Conservation (phyloP, 2,329 filamentous ascomycete species). For the Verticillium tricorpus region DNA sequence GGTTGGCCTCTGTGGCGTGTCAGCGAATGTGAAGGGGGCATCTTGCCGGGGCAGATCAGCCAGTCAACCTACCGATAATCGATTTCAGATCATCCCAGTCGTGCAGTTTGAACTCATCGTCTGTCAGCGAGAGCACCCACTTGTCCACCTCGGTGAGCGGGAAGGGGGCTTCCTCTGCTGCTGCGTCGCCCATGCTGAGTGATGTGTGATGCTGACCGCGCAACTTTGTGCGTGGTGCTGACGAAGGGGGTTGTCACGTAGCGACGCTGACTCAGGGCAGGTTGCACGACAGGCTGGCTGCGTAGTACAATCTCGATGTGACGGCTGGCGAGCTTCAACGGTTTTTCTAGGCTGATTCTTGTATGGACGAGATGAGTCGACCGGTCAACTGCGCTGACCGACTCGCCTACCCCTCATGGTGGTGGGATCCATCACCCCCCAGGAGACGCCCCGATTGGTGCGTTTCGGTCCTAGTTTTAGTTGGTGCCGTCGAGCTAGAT, state of each 20-base stretch:
- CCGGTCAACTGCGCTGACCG: neutral
- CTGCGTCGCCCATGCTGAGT: slow-evolving; percentile 34
- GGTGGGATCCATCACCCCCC: neutral
- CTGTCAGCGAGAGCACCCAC: slow-evolving; percentile 56
- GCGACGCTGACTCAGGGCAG: neutral
- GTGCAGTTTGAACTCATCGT: slow-evolving; percentile 66
- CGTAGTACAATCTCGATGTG: neutral
- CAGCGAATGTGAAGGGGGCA: neutral
- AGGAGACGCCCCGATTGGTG: neutral
- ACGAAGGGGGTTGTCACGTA: too few species aligned
- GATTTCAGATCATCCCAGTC: slow-evolving; percentile 69
- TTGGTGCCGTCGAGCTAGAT: too few species aligned
- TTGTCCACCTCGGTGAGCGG: slow-evolving; percentile 56
- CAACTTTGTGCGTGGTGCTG: neutral
- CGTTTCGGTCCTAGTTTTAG: neutral
- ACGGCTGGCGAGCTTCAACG: neutral
- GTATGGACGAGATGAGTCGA: neutral
- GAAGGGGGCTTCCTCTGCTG: slow-evolving; percentile 43
- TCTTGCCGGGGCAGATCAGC: neutral
- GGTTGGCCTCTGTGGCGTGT: slow-evolving; percentile 40
- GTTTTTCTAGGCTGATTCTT: neutral
- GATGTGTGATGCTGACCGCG: neutral
- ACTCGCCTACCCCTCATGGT: neutral
- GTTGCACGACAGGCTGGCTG: neutral
- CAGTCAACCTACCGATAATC: slow-evolving; percentile 52